These are phyloP conservation scores for Edaphochlamys debaryana DNA, from an alignment of 139 green algal genomes.

Conservation along the genomic window DNA sequence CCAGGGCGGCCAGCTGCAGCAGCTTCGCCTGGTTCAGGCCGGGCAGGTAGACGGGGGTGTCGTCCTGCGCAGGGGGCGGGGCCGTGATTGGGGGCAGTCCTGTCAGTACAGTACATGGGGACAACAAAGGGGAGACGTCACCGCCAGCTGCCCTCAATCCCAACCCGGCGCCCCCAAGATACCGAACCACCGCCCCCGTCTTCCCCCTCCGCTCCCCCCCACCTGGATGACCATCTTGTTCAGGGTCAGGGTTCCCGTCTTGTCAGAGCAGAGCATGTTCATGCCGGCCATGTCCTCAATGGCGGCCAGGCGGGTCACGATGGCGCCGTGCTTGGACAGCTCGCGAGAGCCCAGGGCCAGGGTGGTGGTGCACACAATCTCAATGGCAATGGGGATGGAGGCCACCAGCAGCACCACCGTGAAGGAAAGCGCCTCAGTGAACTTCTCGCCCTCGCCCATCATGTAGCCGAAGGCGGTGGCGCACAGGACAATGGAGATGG, in stretches of 20 bases:
- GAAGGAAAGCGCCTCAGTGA: conserved; percentile 26
- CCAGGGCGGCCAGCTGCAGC: conserved; percentile 74
- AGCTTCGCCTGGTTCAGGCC: conserved; percentile 59
- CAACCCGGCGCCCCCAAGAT: too few species aligned
- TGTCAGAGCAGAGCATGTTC: conserved; percentile 93
- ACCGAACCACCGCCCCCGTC: too few species aligned
- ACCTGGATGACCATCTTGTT: conserved; percentile 93
- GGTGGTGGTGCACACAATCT: conserved; percentile 87
- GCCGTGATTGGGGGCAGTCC: too few species aligned
- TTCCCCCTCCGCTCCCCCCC: background rate
- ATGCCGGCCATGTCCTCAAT: conserved; percentile 94
- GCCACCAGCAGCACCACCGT: conserved; percentile 79
- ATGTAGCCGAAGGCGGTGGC: conserved; percentile 73
- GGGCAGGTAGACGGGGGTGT: conserved; percentile 73
- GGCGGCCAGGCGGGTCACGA: conserved; percentile 83
- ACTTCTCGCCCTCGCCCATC: conserved; percentile 43
- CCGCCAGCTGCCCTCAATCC: too few species aligned
- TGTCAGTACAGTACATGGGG: too few species aligned
- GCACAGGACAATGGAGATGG: conserved; percentile 75
- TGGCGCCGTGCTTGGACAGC: conserved; percentile 76
- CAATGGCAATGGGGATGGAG: conserved; percentile 80
- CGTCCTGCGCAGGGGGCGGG: conserved; percentile 46
- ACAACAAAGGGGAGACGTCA: too few species aligned
- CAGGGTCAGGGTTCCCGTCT: conserved; percentile 90
- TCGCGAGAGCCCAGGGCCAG: conserved; percentile 83